Evolutionary conservation across 805 yeast genomes (phyloP).

Genomic region (Saturnispora sekii): DNA sequence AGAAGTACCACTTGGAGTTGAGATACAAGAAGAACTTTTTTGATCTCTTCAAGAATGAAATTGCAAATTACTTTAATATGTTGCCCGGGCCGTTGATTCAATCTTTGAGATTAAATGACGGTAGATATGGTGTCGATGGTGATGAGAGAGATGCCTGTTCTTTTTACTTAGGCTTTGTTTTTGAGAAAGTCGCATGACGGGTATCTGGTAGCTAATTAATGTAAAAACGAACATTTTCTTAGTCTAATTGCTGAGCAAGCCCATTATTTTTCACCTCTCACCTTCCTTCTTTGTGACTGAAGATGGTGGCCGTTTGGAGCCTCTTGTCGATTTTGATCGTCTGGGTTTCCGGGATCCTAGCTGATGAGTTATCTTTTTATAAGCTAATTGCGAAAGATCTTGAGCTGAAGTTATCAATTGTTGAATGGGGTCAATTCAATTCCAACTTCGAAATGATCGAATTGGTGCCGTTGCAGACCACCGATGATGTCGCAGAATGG

Average conservation of each 20-base stretch:
- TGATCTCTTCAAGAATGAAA: constrained; percentile 72
- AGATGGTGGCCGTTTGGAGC: too few relatives aligned
- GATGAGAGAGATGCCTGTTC: constrained; percentile 80
- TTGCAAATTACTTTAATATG: constrained; percentile 51
- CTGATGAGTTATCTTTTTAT: too few relatives aligned
- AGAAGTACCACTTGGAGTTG: constrained; percentile 68
- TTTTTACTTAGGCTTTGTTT: constrained; percentile 79
- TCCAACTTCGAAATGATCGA: too few relatives aligned
- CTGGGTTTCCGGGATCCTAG: too few relatives aligned
- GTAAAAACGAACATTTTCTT: not conserved
- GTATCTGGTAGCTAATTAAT: not conserved
- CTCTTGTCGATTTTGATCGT: too few relatives aligned
- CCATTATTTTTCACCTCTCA: not conserved
- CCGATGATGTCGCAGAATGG: not conserved
- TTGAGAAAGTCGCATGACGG: constrained; percentile 31
- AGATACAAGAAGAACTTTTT: constrained; percentile 67
- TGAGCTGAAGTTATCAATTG: too few relatives aligned
- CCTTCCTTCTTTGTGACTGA: too few relatives aligned
- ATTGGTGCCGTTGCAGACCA: not conserved
- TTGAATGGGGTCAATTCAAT: too few relatives aligned
- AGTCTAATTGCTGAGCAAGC: not conserved
- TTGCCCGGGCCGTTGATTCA: constrained; percentile 51
- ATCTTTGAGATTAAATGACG: constrained; percentile 67
- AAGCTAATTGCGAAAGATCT: too few relatives aligned
- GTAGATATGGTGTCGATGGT: constrained; percentile 78